A percentile compares a stretch with the other conserved stretches of the same genome.
Evolutionary conservation across 2,329 filamentous ascomycete genomes (phyloP).

Genomic region (Exophiala oligosperma): DNA sequence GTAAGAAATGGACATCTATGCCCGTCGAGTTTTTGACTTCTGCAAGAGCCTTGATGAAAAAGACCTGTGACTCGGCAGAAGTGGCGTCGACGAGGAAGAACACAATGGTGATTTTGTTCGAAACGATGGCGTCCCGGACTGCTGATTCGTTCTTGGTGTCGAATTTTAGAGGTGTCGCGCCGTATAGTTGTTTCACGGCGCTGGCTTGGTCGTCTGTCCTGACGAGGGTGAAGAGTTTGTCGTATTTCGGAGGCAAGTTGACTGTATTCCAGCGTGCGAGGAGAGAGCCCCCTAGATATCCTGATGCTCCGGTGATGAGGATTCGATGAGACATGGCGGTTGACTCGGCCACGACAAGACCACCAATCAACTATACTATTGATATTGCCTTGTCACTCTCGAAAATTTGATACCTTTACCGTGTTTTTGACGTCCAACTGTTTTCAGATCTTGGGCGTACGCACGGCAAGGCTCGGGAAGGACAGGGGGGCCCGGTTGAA

Average conservation of each 20-base stretch:
- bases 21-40: slow-evolving; percentile 45
- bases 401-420: not conserved
- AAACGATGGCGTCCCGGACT: slow-evolving; percentile 39
- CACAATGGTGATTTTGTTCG: slow-evolving; percentile 49
- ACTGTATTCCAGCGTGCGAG: slow-evolving; percentile 41
- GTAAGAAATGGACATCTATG: slow-evolving; percentile 49
- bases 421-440: not conserved
- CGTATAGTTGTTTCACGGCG: slow-evolving; percentile 42
- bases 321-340: slow-evolving; percentile 9
- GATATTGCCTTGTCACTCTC: not conserved
- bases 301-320: slow-evolving; percentile 53
- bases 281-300: slow-evolving; percentile 55
- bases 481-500: not conserved
- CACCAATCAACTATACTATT: not conserved
- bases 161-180: slow-evolving; percentile 44
- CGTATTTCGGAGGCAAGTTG: slow-evolving; percentile 40
- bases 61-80: slow-evolving; percentile 33
- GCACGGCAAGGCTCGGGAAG: not conserved
- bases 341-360: not conserved
- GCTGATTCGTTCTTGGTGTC: slow-evolving; percentile 39
- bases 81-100: slow-evolving; percentile 49
- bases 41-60: slow-evolving; percentile 49
- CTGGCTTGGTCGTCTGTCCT: slow-evolving; percentile 48
- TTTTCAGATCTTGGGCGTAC: not conserved
- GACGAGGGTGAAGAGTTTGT: slow-evolving; percentile 49